Conservation (phyloP, 2,329 filamentous ascomycete genomes). For the Pseudogymnoascus sp. region DNA sequence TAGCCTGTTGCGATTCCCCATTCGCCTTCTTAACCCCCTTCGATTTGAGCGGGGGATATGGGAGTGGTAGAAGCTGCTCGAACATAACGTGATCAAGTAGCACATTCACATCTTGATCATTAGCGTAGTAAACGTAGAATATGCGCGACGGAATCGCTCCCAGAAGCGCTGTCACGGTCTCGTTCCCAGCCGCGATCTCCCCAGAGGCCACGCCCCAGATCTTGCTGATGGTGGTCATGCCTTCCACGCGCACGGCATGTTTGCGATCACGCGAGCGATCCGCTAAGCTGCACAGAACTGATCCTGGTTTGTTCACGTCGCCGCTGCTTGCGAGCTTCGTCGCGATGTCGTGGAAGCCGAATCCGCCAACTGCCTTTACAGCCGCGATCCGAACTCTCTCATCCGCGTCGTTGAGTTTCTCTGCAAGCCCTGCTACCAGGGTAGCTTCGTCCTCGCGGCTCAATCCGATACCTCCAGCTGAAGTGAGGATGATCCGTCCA, state of each 20-base stretch:
- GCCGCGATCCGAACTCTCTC: slow-evolving; percentile 85
- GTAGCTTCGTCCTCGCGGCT: slow-evolving; percentile 71
- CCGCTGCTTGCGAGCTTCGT: slow-evolving; percentile 71
- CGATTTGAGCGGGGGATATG: slow-evolving; percentile 63
- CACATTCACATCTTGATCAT: slow-evolving; percentile 77
- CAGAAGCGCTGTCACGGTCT: slow-evolving; percentile 64
- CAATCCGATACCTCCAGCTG: slow-evolving; percentile 80
- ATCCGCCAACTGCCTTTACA: slow-evolving; percentile 74
- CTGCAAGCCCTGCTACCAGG: slow-evolving; percentile 64
- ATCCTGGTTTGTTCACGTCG: slow-evolving; percentile 64
- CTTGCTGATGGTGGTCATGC: slow-evolving; percentile 73
- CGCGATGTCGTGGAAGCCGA: slow-evolving; percentile 72
- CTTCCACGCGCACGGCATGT: slow-evolving; percentile 70
- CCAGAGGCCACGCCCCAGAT: slow-evolving; percentile 92
- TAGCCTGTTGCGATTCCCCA: slow-evolving; percentile 43
- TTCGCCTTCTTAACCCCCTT: slow-evolving; percentile 54
- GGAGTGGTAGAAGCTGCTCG: slow-evolving; percentile 82
- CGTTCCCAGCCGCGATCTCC: slow-evolving; percentile 76
- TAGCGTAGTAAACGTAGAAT: slow-evolving; percentile 81
- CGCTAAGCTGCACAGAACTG: slow-evolving; percentile 71
- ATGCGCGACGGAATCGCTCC: slow-evolving; percentile 77
- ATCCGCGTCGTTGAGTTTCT: slow-evolving; percentile 79
- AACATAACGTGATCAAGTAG: slow-evolving; percentile 77
- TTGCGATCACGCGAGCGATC: slow-evolving; percentile 85
- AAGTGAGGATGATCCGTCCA: slow-evolving; percentile 82